Evolutionary conservation across 306 rosid genomes (phyloP), one percentile per base, ranked within the genome.

Genomic region (Urtica urens): DNA sequence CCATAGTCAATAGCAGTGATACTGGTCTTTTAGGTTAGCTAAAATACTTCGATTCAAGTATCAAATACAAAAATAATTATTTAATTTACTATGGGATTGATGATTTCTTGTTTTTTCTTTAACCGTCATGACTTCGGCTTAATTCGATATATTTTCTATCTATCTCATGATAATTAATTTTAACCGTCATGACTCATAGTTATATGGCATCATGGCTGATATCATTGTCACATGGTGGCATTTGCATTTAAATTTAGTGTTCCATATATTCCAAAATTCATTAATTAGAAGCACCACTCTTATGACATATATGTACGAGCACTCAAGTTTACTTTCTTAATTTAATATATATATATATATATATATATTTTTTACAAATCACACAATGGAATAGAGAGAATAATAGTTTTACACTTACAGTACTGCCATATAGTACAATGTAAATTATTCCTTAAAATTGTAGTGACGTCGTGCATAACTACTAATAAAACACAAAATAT

Each of bases 1-100:
- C n/a, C n/a, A n/a, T n/a, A n/a, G n/a, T n/a, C n/a, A n/a, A n/a
- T n/a, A n/a, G n/a, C n/a, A n/a, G n/a, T n/a, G n/a, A n/a, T n/a
- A n/a, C n/a, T n/a, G n/a, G n/a, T n/a, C n/a, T n/a, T n/a, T n/a
- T n/a, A n/a, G n/a, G n/a, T n/a, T n/a, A n/a, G n/a, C n/a, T n/a
- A n/a, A n/a, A n/a, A n/a, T n/a, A n/a, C n/a, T n/a, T n/a, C n/a
- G n/a, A n/a, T n/a, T n/a, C n/a, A n/a, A n/a, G n/a, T n/a, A n/a
- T n/a, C n/a, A n/a, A n/a, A n/a, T n/a, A n/a, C n/a, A n/a, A n/a
- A n/a, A n/a, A n/a, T n/a, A 38, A 10, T 10, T 18, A 47, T 70
- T 43, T 52, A 47, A 49, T 45, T 40, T 14, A 18, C 10, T 34
- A 31, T 15, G 71, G 70, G 71, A 70, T 78, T 49, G 55, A 77